phyloP scores from a whole-genome alignment of 352 stramenopile species.

The Peronosclerospora sorghi region DNA sequence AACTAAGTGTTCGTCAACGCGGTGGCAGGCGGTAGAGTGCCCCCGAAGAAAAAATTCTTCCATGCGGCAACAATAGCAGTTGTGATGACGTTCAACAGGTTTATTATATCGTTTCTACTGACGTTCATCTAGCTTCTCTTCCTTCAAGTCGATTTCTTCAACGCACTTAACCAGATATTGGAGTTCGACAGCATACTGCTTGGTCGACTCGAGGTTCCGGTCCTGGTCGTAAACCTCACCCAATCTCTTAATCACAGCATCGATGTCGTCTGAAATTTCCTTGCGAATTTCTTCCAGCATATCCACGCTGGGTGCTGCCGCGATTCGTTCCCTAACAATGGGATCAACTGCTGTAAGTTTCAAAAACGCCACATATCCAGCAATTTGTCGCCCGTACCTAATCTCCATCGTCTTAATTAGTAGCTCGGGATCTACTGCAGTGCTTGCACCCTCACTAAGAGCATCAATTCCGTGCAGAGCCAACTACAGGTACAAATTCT shows the following conservation, averaged over 20 bases:
- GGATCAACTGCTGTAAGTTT: neutral
- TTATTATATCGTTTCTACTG: conserved; percentile 3
- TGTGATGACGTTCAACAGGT: neutral
- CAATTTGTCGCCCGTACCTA: conserved; percentile 20
- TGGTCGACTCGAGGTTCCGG: conserved; percentile 65
- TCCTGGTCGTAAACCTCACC: conserved; percentile 64
- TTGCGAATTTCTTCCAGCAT: conserved; percentile 45
- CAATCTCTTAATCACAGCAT: conserved; percentile 60
- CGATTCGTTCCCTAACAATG: conserved; percentile 53
- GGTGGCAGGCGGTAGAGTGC: conserved; percentile 46
- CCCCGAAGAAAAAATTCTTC: neutral
- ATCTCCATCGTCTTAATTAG: conserved; percentile 84
- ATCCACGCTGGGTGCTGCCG: conserved; percentile 36
- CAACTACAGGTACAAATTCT: conserved; percentile 26
- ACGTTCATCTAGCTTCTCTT: conserved; percentile 63
- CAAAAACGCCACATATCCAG: neutral
- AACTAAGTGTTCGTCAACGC: conserved; percentile 73
- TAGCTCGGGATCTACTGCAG: conserved; percentile 55
- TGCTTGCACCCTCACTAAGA: conserved; percentile 62
- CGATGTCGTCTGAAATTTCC: conserved; percentile 56
- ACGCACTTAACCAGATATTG: conserved; percentile 84
- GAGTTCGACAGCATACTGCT: conserved; percentile 59
- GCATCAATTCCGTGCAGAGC: conserved; percentile 74
- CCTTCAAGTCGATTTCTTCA: conserved; percentile 62
- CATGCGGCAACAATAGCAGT: neutral